Base-by-base conservation (phyloP, 352 stramenopile species). In the Globisporangium splendens region DNA sequence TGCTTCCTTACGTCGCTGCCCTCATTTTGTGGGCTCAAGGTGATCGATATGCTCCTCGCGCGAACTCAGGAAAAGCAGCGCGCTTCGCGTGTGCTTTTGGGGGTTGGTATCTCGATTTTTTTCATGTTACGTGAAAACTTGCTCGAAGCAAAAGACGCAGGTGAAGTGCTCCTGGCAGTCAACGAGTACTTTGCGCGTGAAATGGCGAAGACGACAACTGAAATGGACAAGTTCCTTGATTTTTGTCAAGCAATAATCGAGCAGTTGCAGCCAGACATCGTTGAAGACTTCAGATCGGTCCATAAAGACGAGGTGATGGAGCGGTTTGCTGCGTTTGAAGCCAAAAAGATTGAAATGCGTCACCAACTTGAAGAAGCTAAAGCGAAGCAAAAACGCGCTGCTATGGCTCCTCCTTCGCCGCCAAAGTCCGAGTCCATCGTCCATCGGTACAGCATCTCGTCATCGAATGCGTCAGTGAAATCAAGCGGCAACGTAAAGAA, bases 231-330 rank as follows among this genome's bases (percentile, higher is more conserved):
- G 22, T 92, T 90, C 35, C 65, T 89, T 15, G 56, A 65, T 13
- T 89, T 91, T 52, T 88, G 77, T 46, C 52, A 75, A 21, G 66
- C 77, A 33, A 82, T 92, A 20, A 88, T 82, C 12, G 70, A 88
- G 35, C 84, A 94, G 56, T 66, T 94, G 49, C 69, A 83, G 28
- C 80, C 79, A 10, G 74, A 86, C 2, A 86, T 88, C 39, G 82
- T 94, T 2, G 74, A 88, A 46, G 72, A 87, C 50, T 84, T 91
- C 49, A 78, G 84, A 1, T 59, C 76, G 18, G 72, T 91, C n/a
- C 82, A 94, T 57, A 87, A 88, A 58, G 82, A 89, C 50, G 79
- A 90, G 69, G 82, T 92, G 20, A 89, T 92, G 77, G 84, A 91
- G 48, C 70, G 75, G 4, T 91, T 91, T 50, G 79, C 77, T 21